These are phyloP conservation scores for Thielaviopsis euricoi DNA, from an alignment of 2,329 filamentous ascomycete genomes.

Conservation along the genomic window DNA sequence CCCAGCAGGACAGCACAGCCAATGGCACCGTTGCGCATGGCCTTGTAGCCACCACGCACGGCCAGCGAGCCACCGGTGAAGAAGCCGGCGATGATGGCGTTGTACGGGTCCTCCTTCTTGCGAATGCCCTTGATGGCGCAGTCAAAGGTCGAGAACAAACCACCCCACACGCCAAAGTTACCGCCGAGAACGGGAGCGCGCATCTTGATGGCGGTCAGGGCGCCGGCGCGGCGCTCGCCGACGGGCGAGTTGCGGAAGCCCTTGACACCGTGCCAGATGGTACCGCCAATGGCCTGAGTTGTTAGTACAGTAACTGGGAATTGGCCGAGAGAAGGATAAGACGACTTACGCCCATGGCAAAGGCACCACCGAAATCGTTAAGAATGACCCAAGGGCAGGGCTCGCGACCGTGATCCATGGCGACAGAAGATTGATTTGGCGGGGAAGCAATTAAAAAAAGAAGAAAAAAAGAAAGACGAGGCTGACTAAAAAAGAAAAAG, in stretches of 20 bases:
- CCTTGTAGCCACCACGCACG: slow-evolving; percentile 78
- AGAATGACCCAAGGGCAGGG: slow-evolving; percentile 94
- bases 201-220: slow-evolving; percentile 93
- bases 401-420: slow-evolving; percentile 90
- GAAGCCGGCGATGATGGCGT: slow-evolving; percentile 94
- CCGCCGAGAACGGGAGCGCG: slow-evolving; percentile 89
- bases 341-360: slow-evolving; percentile 74
- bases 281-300: slow-evolving; percentile 52
- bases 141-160: slow-evolving; percentile 88
- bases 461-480: background rate
- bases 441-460: no score
- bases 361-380: slow-evolving; percentile 94
- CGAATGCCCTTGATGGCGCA: slow-evolving; percentile 87
- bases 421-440: slow-evolving; percentile 2
- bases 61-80: slow-evolving; percentile 88
- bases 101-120: slow-evolving; percentile 97
- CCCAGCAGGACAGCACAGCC: slow-evolving; percentile 87
- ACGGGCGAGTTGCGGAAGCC: slow-evolving; percentile 80
- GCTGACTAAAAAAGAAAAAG: background rate
- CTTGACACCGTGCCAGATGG: slow-evolving; percentile 95
- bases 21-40: slow-evolving; percentile 87
- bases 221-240: slow-evolving; percentile 88
- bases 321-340: slow-evolving; percentile 8
- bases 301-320: slow-evolving; percentile 14
- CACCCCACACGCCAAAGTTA: slow-evolving; percentile 97